A percentile compares a stretch with the other conserved stretches of the same genome.
Conservation (phyloP, 2,329 filamentous ascomycete species). For the Fusarium sp. region DNA sequence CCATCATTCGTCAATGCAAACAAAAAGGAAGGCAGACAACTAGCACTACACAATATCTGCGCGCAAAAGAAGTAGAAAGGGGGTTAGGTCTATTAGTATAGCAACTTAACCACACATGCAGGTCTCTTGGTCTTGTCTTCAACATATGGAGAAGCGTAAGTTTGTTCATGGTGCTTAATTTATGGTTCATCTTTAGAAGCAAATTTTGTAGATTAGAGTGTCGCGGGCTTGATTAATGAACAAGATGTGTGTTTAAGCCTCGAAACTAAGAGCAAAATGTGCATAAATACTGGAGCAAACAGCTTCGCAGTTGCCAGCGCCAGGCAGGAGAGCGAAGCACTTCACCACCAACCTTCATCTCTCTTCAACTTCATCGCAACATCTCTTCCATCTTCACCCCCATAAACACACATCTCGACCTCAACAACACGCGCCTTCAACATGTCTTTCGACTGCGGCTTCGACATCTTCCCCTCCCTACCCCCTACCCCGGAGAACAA, state of each 20-base stretch:
- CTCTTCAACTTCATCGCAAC: not conserved
- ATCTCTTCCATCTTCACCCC: no score
- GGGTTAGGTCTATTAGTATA: rapidly evolving
- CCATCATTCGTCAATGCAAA: rapidly evolving
- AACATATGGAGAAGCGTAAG: rapidly evolving
- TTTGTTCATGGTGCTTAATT: not conserved
- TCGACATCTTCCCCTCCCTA: constrained; percentile 13
- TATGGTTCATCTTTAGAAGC: not conserved
- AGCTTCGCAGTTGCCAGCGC: not conserved
- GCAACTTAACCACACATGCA: rapidly evolving
- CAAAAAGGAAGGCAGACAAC: not conserved
- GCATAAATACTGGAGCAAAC: not conserved
- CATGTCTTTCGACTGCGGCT: constrained; percentile 7
- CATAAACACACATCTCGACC: not conserved
- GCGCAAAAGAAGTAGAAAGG: rapidly evolving
- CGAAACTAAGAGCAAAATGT: no score
- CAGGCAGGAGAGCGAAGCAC: not conserved
- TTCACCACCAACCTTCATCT: not conserved
- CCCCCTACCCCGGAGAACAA: not conserved
- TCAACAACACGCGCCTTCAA: not conserved
- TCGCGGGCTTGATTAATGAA: not conserved
- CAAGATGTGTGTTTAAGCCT: not conserved
- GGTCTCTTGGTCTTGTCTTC: rapidly evolving
- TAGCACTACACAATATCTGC: rapidly evolving
- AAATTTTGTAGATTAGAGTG: not conserved